Base-by-base conservation (phyloP, 2,329 filamentous ascomycete species). In the Escovopsis sp. region DNA sequence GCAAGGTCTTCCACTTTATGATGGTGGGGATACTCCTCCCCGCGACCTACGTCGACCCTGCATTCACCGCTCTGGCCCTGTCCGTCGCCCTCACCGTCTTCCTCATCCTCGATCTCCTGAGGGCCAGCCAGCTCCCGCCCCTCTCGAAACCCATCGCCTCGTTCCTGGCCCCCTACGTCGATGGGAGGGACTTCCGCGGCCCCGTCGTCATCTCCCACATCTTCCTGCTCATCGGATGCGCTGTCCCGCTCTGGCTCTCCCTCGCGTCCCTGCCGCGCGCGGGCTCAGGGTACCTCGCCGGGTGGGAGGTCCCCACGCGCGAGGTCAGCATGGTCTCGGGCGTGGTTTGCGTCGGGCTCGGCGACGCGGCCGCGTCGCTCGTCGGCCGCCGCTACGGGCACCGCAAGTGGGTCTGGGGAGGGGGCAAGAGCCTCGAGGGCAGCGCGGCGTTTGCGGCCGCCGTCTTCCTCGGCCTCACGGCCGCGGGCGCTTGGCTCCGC, bases 1-100 rank as follows among this genome's bases (percentile, higher is more conserved):
- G 91, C 40, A 98, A 98, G 61, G 85, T 96, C 23, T 98, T 98
- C 59, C 91, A 98, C 60, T 93, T 93, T 51, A 94, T 89, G 73
- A 96, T 96, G 83, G 89, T 96, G 7, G 78, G 79, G 43, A 95
- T 98, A 85, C 80, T 98, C 43, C 70, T 96, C 2, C 88, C 91
- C 0, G 78, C 85, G 1, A 84, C 82, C 2, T 95, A 79, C 57
- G 66, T 96, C 48, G 91, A 98, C 59, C 89, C 91, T 1, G 71
- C 80, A 35, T 96, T 85, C 59, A 79, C 80, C 40, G 77, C 83
- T 1, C 68, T 98, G 11, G 85, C 87, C 0, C 69, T 96, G n/a
- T 70, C 73, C 0, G 65, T 95, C 30, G 77, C 87, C 26, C 72
- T 98, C 33, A 79, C 83, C 4, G 70, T 93, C 41, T 98, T 98